Conservation (phyloP, 345 rosid species). For the Salix purpurea region DNA sequence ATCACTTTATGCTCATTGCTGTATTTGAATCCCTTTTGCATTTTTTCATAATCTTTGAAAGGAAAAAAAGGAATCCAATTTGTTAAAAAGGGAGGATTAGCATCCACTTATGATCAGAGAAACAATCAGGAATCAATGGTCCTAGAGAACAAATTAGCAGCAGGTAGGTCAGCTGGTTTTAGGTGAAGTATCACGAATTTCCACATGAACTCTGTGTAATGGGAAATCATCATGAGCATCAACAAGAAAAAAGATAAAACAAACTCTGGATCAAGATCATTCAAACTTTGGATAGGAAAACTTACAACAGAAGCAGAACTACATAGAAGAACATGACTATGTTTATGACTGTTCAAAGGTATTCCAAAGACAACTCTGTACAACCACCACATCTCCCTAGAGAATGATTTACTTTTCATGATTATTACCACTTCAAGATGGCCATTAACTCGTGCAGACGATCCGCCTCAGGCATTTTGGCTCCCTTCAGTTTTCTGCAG, state of each 20-base stretch:
- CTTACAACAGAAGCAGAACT: neutral
- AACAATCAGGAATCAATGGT: too few relatives aligned
- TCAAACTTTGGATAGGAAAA: neutral
- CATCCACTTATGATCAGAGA: neutral
- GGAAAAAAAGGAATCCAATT: neutral
- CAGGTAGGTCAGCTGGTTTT: neutral
- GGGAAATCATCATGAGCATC: neutral
- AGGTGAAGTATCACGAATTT: neutral
- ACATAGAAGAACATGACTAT: neutral
- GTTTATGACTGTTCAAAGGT: neutral
- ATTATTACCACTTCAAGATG: neutral
- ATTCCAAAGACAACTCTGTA: neutral
- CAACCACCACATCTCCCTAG: constrained; percentile 3
- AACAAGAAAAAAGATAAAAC: neutral
- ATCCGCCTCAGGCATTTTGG: neutral
- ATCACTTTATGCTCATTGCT: neutral
- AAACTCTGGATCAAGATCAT: neutral
- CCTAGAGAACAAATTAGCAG: neutral
- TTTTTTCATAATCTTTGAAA: neutral
- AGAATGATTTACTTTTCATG: constrained; percentile 15
- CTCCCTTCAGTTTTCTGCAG: constrained; percentile 21
- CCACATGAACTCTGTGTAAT: neutral
- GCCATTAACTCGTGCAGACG: neutral
- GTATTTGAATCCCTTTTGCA: neutral
- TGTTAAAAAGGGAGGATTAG: neutral